Evolutionary conservation across 1,284 basidiomycete genomes (phyloP).

Genomic region (Irpex rosettiformis): DNA sequence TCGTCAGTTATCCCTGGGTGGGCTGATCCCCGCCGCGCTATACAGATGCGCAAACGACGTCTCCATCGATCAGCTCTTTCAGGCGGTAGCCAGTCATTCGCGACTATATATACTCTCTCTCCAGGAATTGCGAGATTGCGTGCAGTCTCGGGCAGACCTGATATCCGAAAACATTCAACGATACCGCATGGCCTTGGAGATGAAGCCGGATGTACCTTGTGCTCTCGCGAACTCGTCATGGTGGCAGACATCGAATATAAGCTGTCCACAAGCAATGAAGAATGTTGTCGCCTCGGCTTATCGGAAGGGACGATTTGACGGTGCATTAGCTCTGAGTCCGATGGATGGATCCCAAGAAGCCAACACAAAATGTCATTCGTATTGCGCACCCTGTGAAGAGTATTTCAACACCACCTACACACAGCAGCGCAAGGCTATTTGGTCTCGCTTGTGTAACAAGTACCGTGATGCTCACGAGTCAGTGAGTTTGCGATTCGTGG

Average conservation of each 20-base stretch:
- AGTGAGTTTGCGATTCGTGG: too few relatives aligned
- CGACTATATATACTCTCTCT: neutral
- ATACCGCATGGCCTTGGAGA: neutral
- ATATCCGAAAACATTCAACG: neutral
- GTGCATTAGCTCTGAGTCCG: neutral
- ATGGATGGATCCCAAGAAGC: neutral
- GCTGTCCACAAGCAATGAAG: neutral
- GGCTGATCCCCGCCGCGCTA: slow-evolving; percentile 2
- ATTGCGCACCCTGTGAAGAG: neutral
- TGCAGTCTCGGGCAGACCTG: neutral
- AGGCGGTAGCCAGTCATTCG: neutral
- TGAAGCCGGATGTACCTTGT: too few relatives aligned
- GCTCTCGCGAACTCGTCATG: too few relatives aligned
- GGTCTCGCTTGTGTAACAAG: neutral
- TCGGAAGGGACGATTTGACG: neutral
- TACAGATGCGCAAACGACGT: slow-evolving; percentile 1
- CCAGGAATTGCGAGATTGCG: neutral
- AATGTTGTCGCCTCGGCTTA: neutral
- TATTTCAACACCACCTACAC: neutral
- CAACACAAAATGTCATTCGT: neutral
- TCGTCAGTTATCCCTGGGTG: slow-evolving; percentile 1
- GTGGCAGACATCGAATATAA: neutral
- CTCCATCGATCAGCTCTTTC: neutral
- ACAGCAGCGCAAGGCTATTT: neutral
- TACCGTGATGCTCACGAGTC: too few relatives aligned